Evolutionary conservation across 352 stramenopile genomes (phyloP).

Genomic region (Phytophthora hybrid): DNA sequence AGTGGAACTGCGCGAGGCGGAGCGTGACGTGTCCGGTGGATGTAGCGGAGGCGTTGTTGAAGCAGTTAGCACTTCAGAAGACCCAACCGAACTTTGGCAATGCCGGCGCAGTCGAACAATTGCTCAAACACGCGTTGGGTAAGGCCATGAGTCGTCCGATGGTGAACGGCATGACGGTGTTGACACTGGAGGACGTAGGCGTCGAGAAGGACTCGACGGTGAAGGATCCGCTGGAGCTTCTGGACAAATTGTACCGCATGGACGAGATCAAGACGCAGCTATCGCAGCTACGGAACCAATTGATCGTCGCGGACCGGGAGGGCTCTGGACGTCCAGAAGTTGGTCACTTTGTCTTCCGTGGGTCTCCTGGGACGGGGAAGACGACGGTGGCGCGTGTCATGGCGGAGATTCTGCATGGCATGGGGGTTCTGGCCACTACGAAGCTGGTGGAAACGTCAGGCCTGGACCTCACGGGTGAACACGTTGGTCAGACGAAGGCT

Average conservation of each 20-base stretch:
- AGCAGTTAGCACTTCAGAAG: slow-evolving; percentile 73
- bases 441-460: slow-evolving; percentile 93
- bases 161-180: slow-evolving; percentile 44
- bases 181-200: slow-evolving; percentile 68
- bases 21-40: slow-evolving; percentile 60
- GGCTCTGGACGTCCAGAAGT: slow-evolving; percentile 64
- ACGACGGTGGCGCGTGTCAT: slow-evolving; percentile 93
- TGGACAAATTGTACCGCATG: slow-evolving; percentile 71
- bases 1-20: slow-evolving; percentile 58
- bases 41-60: slow-evolving; percentile 60
- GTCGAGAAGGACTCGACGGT: slow-evolving; percentile 9
- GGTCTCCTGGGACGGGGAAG: slow-evolving; percentile 89
- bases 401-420: slow-evolving; percentile 93
- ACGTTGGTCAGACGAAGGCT: slow-evolving; percentile 91
- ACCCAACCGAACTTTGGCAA: slow-evolving; percentile 92
- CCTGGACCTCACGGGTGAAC: slow-evolving; percentile 88
- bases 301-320: slow-evolving; percentile 76
- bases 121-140: slow-evolving; percentile 82
- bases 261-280: slow-evolving; percentile 68
- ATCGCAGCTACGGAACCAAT: slow-evolving; percentile 57
- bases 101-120: slow-evolving; percentile 84
- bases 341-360: slow-evolving; percentile 91
- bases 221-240: slow-evolving; percentile 54
- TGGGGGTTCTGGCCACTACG: slow-evolving; percentile 91
- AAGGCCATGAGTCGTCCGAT: slow-evolving; percentile 64